Percentiles rank a stretch among this genome's conserved stretches.
Evolutionary conservation across 169 alveolate genomes (phyloP).

Genomic region (Plasmodium vivax): DNA sequence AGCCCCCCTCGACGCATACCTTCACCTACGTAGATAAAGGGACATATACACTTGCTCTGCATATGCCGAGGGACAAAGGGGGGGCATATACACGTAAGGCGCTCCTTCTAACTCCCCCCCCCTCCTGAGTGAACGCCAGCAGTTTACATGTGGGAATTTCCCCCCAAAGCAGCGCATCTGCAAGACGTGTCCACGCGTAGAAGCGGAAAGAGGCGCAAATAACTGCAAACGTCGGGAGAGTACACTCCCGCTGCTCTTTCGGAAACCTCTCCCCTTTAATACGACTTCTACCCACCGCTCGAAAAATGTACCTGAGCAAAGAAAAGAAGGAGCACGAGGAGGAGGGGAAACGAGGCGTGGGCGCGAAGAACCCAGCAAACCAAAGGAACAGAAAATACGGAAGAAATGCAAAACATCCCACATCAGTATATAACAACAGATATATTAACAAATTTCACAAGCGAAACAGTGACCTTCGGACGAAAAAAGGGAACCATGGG

Average conservation of each 20-base stretch:
- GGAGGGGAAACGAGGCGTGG: slow-evolving; percentile 20
- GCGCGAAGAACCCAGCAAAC: neutral
- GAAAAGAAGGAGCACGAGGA: slow-evolving; percentile 51
- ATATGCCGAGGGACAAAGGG: neutral
- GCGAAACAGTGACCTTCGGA: slow-evolving; percentile 13
- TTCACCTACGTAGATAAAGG: neutral
- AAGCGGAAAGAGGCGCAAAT: neutral
- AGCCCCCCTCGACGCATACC: neutral
- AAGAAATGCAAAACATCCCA: slow-evolving; percentile 22
- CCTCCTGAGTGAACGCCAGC: neutral
- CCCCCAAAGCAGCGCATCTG: neutral
- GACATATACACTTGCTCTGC: neutral
- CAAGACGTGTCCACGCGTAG: neutral
- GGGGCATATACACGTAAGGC: neutral
- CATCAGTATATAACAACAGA: slow-evolving; percentile 37
- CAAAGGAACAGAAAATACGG: slow-evolving; percentile 58
- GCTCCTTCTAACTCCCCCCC: neutral
- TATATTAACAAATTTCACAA: slow-evolving; percentile 51
- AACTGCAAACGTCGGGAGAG: neutral
- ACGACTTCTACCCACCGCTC: neutral
- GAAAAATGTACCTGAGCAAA: slow-evolving; percentile 39
- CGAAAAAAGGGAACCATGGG: slow-evolving; percentile 8
- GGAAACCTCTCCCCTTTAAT: no score
- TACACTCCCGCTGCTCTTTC: neutral
- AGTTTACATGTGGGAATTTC: neutral